Evolutionary conservation across 2,329 filamentous ascomycete species (phyloP).

Genomic region (Dothistroma septosporum): DNA sequence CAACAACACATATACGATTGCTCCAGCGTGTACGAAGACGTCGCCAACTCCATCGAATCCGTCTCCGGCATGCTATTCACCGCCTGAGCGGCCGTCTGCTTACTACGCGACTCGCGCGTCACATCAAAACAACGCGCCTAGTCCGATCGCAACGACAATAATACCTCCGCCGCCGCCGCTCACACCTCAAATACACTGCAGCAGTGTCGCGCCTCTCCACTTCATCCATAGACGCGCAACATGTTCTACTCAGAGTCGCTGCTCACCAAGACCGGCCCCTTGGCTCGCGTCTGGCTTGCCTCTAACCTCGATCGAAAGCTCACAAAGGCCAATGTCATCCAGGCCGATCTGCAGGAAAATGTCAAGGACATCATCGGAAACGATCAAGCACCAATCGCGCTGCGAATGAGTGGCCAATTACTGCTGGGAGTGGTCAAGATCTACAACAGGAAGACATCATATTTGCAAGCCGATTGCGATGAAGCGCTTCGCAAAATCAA

Average conservation of each 20-base stretch:
- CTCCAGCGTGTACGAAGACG: slow-evolving; percentile 1
- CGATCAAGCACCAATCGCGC: slow-evolving; percentile 87
- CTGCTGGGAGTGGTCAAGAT: slow-evolving; percentile 94
- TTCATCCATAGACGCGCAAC: slow-evolving; percentile 16
- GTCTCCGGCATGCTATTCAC: not conserved
- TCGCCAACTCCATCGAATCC: not conserved
- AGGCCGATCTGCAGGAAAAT: slow-evolving; percentile 91
- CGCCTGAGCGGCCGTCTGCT: not conserved
- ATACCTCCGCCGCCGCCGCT: slow-evolving; percentile 2
- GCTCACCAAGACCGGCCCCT: slow-evolving; percentile 90
- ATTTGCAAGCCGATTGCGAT: slow-evolving; percentile 94
- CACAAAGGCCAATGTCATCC: slow-evolving; percentile 91
- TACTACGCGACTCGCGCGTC: slow-evolving; percentile 9
- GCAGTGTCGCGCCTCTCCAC: slow-evolving; percentile 12
- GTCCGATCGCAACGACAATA: slow-evolving; percentile 14
- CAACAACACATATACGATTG: not conserved
- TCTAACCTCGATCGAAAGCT: slow-evolving; percentile 98
- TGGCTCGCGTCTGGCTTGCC: slow-evolving; percentile 96
- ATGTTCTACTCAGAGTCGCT: slow-evolving; percentile 99
- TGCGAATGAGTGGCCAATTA: slow-evolving; percentile 89
- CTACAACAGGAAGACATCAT: slow-evolving; percentile 94
- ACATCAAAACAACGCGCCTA: slow-evolving; percentile 22
- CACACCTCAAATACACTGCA: not conserved
- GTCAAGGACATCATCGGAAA: slow-evolving; percentile 93
- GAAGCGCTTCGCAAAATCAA: slow-evolving; percentile 98